These are phyloP conservation scores for Phylloporus rhodoxanthus DNA, from an alignment of 768 basidiomycete species.

Conservation along the genomic window DNA sequence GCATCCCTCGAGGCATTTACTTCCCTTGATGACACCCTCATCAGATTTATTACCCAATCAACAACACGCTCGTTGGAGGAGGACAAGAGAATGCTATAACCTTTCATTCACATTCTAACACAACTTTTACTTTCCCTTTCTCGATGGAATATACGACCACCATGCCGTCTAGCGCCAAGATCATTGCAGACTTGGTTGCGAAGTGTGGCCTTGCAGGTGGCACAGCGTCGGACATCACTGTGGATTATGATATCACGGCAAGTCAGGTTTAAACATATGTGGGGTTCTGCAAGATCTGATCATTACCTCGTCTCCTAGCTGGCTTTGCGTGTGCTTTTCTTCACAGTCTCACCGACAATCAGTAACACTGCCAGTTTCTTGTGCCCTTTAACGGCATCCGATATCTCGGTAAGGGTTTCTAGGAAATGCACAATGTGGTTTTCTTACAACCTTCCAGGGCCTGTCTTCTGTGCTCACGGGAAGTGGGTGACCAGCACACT, in stretches of 20 bases:
- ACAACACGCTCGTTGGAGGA: conserved; percentile 60
- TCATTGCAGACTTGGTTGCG: conserved; percentile 55
- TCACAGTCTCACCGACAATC: conserved; percentile 63
- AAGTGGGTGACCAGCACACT: not conserved
- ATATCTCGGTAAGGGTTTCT: conserved; percentile 18
- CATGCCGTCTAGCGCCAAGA: conserved; percentile 43
- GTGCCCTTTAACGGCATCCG: conserved; percentile 50
- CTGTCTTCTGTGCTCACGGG: conserved; percentile 15
- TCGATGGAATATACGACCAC: conserved; percentile 53
- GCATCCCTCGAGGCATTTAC: conserved; percentile 4
- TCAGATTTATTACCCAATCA: conserved; percentile 73
- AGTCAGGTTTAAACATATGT: not conserved
- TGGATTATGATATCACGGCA: conserved; percentile 66
- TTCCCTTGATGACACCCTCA: not conserved
- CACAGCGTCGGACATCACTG: conserved; percentile 42
- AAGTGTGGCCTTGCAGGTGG: conserved; percentile 56
- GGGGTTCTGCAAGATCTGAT: conserved; percentile 6
- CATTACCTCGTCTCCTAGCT: conserved; percentile 37
- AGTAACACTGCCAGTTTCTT: conserved; percentile 53
- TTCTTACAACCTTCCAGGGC: conserved; percentile 17
- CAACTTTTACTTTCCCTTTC: conserved; percentile 75
- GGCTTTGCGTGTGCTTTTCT: conserved; percentile 55
- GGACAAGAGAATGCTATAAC: conserved; percentile 44
- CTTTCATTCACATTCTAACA: conserved; percentile 48
- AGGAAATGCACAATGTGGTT: not conserved